A percentile compares a stretch with the other conserved stretches of the same genome.
These are phyloP conservation scores for Diaporthe velutina DNA, from an alignment of 2,329 filamentous ascomycete species.

Conservation along the genomic window DNA sequence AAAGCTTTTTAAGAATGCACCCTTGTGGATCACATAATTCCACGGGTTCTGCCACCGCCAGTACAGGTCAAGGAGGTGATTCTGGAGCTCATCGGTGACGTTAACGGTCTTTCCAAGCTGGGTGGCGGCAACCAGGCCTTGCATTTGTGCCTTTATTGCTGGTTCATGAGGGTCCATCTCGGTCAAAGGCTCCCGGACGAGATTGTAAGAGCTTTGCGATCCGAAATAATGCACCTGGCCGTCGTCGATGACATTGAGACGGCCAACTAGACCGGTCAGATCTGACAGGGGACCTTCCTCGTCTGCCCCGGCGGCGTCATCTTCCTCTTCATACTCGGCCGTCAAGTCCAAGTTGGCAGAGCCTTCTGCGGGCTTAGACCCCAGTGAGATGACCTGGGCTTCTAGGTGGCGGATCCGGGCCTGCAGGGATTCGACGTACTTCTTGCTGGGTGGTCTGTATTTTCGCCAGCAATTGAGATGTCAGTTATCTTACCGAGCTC, in stretches of 20 bases:
- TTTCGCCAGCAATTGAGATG: not conserved
- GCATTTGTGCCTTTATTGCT: conserved; percentile 4
- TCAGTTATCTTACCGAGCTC: not conserved
- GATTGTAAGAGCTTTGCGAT: conserved; percentile 44
- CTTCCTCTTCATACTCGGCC: not conserved
- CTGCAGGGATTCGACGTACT: conserved; percentile 43
- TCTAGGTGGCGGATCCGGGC: conserved; percentile 38
- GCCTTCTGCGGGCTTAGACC: not conserved
- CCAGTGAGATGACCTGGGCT: not conserved
- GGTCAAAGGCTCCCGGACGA: conserved; percentile 30
- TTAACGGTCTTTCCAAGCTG: conserved; percentile 37
- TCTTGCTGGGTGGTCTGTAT: conserved; percentile 44
- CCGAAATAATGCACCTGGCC: conserved; percentile 46
- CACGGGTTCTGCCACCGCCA: conserved; percentile 47
- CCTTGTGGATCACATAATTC: conserved; percentile 45
- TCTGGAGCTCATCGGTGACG: conserved; percentile 42
- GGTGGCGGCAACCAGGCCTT: conserved; percentile 36
- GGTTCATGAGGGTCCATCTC: not conserved
- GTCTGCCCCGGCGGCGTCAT: not conserved
- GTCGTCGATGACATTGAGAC: conserved; percentile 39
- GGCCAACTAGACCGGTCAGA: conserved; percentile 39
- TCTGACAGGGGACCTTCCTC: conserved; percentile 38
- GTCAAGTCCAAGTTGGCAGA: not conserved
- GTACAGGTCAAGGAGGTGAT: conserved; percentile 45
- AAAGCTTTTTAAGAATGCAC: conserved; percentile 41